Evolutionary conservation across 495 filamentous ascomycete species (phyloP), one percentile per base, ranked within the genome.

Genomic region (Aspergillus indologenus): DNA sequence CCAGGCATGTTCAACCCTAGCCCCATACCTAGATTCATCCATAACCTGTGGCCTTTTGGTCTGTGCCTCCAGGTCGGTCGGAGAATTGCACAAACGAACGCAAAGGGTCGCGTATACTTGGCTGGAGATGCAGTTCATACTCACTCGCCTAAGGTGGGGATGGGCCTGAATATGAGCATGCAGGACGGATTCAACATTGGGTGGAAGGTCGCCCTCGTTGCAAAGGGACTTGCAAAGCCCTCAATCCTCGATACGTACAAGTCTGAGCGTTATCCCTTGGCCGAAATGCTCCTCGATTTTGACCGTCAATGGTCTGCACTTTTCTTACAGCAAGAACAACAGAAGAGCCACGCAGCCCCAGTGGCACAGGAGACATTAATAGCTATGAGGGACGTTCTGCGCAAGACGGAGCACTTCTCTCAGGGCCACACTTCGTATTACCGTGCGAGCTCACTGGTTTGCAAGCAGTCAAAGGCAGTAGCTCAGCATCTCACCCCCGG

Each of bases 131-230:
- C 90, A 5, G 87, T 87, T 53, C 90, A 94, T 72, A 93, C 90
- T 2, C 90, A 92, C 70, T 85, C 82, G 46, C 89, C 90, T 5
- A 92, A 92, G 71, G 87, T 88, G n/a, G 90, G 88, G 1, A 87
- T 92, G 69, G 90, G 90, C 19, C 90, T 92, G 88, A 94, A 94
- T 62, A 85, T 89, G 31, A 87, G 86, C 14, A 89, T 95, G 77
- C 82, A 91, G 43, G 90, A 95, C 61, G 44, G 58, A 9, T 83
- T 84, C 61, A 92, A 93, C 69, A 74, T 94, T 8, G 88, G 84
- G 2, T 94, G 90, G 90, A 93, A 92, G 68, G 77, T 94, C 43
- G 86, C 86, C 48, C 77, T 84, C 18, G 86, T 88, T 15, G 80
- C 86, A 47, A 75, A 75, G 17, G 86, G 86, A 8, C 75, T 83